Percentiles rank a stretch among this genome's conserved stretches.
Conservation (phyloP, 108 stramenopile genomes). For the Skeletonema potamos region DNA sequence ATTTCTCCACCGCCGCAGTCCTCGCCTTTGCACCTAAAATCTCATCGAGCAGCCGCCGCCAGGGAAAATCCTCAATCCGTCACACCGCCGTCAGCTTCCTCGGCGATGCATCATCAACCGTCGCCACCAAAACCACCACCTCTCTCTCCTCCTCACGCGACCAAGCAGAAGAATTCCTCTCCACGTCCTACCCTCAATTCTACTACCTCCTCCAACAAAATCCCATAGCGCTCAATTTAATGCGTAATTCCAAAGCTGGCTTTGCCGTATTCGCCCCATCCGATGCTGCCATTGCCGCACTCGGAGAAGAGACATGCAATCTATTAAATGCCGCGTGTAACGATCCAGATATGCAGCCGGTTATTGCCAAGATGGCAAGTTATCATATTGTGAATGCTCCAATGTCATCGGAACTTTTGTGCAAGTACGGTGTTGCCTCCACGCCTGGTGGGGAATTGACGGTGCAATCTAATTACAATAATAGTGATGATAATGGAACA, state of each 20-base stretch:
- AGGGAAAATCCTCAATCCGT: too few relatives aligned
- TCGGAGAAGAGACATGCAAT: not conserved
- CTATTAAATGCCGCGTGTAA: conserved; percentile 10
- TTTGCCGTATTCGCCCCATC: conserved; percentile 17
- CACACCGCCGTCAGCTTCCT: too few relatives aligned
- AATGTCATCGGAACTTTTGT: conserved; percentile 10
- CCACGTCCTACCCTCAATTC: conserved; percentile 10
- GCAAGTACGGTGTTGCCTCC: conserved; percentile 4
- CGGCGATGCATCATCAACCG: too few relatives aligned
- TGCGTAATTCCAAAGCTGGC: conserved; percentile 18
- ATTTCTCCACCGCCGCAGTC: too few relatives aligned
- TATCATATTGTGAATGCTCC: conserved; percentile 29
- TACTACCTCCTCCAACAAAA: conserved; percentile 8
- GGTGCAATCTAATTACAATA: not conserved
- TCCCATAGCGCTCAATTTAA: conserved; percentile 13
- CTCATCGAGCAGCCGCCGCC: too few relatives aligned
- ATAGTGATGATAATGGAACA: not conserved
- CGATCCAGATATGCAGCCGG: conserved; percentile 1
- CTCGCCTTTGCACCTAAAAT: too few relatives aligned
- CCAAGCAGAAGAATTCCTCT: conserved; percentile 12
- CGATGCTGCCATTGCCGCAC: conserved; percentile 4
- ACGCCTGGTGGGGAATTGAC: conserved; percentile 22
- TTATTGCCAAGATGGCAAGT: conserved; percentile 3
- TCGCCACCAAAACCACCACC: too few relatives aligned
- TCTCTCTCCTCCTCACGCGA: too few relatives aligned